Evolutionary conservation across 345 rosid species (phyloP).

Genomic region (Eucalyptus pauciflora): DNA sequence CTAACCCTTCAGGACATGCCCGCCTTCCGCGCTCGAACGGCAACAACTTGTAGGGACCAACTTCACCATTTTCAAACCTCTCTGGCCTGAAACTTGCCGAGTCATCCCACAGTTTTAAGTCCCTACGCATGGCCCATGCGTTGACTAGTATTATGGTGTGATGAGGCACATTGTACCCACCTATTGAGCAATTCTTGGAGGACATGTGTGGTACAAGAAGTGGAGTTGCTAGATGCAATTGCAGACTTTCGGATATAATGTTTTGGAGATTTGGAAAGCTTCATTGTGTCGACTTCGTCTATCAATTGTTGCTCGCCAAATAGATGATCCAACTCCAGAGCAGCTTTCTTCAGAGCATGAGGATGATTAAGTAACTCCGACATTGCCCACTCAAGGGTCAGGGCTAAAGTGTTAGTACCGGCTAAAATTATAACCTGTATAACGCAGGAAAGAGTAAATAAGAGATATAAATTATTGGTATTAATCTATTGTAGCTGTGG

Average conservation of each 20-base stretch:
- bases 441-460: too few species aligned
- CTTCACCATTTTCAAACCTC: constrained; percentile 17
- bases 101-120: constrained; percentile 26
- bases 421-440: constrained; percentile 5
- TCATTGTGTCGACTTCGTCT: constrained; percentile 22
- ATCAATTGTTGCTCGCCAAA: constrained; percentile 11
- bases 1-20: neutral
- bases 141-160: constrained; percentile 30
- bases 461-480: too few species aligned
- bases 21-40: neutral
- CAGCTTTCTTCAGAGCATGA: constrained; percentile 5
- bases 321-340: neutral
- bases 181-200: constrained; percentile 20
- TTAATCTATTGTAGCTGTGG: too few species aligned
- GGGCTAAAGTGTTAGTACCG: constrained; percentile 34
- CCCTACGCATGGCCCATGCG: constrained; percentile 49
- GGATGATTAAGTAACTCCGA: constrained; percentile 29
- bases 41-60: neutral
- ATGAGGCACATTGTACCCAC: constrained; percentile 26
- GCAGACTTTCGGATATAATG: constrained; percentile 18
- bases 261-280: constrained; percentile 19
- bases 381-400: constrained; percentile 56
- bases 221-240: constrained; percentile 31
- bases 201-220: constrained; percentile 28
- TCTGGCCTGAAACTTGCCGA: constrained; percentile 29